Evolutionary conservation across 306 rosid species (phyloP).

Genomic region (Vigna angularis): DNA sequence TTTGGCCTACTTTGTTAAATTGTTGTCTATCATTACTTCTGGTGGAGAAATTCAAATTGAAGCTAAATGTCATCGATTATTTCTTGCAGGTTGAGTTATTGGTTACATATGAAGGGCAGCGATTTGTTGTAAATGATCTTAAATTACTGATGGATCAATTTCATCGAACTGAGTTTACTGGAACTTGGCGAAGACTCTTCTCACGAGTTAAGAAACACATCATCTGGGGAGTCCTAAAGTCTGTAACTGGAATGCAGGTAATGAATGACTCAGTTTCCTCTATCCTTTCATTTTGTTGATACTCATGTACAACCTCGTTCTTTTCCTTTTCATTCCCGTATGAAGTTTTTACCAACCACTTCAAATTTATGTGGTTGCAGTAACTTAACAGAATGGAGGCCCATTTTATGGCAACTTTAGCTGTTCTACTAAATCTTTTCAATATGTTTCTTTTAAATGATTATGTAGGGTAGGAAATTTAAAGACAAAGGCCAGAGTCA

Average conservation of each 20-base stretch:
- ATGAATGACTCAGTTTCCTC: slow-evolving; percentile 40
- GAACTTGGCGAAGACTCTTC: slow-evolving; percentile 97
- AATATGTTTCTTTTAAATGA: slow-evolving; percentile 23
- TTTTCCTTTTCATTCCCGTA: slow-evolving; percentile 2
- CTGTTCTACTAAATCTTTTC: slow-evolving; percentile 22
- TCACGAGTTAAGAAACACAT: slow-evolving; percentile 97
- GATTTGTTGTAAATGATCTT: slow-evolving; percentile 96
- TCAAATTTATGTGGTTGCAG: slow-evolving; percentile 14
- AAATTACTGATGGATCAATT: slow-evolving; percentile 97
- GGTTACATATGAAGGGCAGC: slow-evolving; percentile 95
- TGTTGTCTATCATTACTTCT: slow-evolving; percentile 29
- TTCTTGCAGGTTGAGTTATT: slow-evolving; percentile 78
- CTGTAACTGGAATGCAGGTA: slow-evolving; percentile 99
- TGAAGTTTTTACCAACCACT: slow-evolving; percentile 16
- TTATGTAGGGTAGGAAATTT: slow-evolving; percentile 87
- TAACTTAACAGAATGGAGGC: slow-evolving; percentile 24
- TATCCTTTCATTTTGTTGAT: slow-evolving; percentile 27
- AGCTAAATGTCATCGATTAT: slow-evolving; percentile 21
- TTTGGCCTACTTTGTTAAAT: slow-evolving; percentile 28
- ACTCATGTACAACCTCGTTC: slow-evolving; percentile 6
- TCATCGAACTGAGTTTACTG: slow-evolving; percentile 90
- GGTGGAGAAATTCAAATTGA: slow-evolving; percentile 32
- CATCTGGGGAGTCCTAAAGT: slow-evolving; percentile 99
- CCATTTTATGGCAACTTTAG: slow-evolving; percentile 23
- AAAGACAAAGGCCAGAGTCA: slow-evolving; percentile 86